These are phyloP conservation scores for Theobroma cacao DNA, from an alignment of 345 rosid genomes.

Conservation along the genomic window DNA sequence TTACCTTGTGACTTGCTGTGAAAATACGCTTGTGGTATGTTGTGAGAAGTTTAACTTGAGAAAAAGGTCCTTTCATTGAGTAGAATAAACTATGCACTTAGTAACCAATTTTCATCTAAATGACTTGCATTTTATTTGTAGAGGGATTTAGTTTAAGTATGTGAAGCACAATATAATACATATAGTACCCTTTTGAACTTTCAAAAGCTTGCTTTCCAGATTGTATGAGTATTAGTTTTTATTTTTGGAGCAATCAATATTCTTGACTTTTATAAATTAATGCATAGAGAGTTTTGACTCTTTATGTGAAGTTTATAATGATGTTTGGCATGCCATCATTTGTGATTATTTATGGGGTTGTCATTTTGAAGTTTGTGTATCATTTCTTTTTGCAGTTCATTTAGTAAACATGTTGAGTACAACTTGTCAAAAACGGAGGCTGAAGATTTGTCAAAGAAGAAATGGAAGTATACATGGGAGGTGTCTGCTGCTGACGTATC, in stretches of 20 bases:
- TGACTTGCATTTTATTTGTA: background rate
- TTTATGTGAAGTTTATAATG: background rate
- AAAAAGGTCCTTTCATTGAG: background rate
- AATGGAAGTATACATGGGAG: conserved; percentile 74
- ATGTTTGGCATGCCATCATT: background rate
- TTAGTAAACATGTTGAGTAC: conserved; percentile 54
- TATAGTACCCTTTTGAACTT: background rate
- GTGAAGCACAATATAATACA: background rate
- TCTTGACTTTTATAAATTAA: background rate
- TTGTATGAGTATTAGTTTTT: background rate
- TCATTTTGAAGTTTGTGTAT: conserved; percentile 1
- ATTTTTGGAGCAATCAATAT: background rate
- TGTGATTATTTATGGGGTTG: background rate
- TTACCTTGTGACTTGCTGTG: background rate
- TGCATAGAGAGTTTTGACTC: background rate
- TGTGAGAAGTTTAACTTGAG: background rate
- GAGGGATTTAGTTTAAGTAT: background rate
- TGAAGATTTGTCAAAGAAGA: conserved; percentile 46
- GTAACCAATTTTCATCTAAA: background rate
- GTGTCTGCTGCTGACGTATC: conserved; percentile 58
- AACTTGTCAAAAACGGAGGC: conserved; percentile 57
- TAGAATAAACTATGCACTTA: background rate
- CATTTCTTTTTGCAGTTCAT: conserved; percentile 50
- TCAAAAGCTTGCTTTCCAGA: background rate
- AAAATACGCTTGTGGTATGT: background rate